Evolutionary conservation across 1,139 yeast genomes (phyloP).

Genomic region (Kluyveromyces sp.): DNA sequence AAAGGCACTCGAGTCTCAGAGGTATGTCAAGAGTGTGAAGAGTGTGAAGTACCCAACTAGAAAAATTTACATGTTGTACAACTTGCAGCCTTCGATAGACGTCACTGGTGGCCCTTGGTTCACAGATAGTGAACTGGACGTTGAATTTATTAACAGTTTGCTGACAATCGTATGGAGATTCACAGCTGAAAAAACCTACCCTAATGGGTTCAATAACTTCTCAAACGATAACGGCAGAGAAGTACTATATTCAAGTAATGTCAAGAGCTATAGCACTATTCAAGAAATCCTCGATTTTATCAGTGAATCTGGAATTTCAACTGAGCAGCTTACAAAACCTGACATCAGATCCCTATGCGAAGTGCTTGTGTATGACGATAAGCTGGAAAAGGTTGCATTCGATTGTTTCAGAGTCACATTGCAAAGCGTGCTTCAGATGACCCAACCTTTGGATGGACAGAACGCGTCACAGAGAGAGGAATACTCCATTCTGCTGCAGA

Average conservation of each 20-base stretch:
- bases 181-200: slow-evolving; percentile 69
- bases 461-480: slow-evolving; percentile 21
- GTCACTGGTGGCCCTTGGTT: slow-evolving; percentile 99
- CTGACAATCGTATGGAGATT: slow-evolving; percentile 83
- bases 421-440: slow-evolving; percentile 39
- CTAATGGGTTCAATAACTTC: slow-evolving; percentile 50
- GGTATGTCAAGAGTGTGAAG: slow-evolving; percentile 84
- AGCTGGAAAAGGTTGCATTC: slow-evolving; percentile 55
- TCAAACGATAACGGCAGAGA: slow-evolving; percentile 21
- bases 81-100: slow-evolving; percentile 87
- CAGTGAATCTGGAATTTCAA: slow-evolving; percentile 64
- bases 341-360: slow-evolving; percentile 83
- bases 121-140: slow-evolving; percentile 89
- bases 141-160: slow-evolving; percentile 83
- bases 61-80: slow-evolving; percentile 90
- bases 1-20: slow-evolving; percentile 73
- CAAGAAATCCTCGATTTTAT: slow-evolving; percentile 73
- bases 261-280: slow-evolving; percentile 61
- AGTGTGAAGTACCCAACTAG: slow-evolving; percentile 94
- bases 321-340: slow-evolving; percentile 65
- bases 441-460: slow-evolving; percentile 16
- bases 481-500: slow-evolving; percentile 35
- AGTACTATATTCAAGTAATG: slow-evolving; percentile 45
- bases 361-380: slow-evolving; percentile 81
- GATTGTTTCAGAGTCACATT: slow-evolving; percentile 55